Conservation (phyloP, 179 eudicot genomes). For the Gypsophila paniculata region DNA sequence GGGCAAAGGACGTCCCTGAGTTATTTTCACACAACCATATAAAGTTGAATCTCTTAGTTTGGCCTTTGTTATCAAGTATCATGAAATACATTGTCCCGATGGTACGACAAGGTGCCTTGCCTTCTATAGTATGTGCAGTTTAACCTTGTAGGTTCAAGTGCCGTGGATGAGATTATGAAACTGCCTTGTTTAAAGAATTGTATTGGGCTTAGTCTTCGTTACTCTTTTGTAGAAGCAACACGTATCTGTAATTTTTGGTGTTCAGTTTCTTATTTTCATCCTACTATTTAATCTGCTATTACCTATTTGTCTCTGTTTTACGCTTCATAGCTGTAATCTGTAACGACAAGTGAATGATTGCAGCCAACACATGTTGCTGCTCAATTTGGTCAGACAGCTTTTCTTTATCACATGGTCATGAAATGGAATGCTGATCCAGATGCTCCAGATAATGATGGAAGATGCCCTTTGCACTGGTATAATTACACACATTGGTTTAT, state of each 20-base stretch:
- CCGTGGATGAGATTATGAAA: neutral
- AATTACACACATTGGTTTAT: neutral
- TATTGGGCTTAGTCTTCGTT: neutral
- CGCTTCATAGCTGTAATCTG: neutral
- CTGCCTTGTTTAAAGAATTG: too few relatives aligned
- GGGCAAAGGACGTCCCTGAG: too few relatives aligned
- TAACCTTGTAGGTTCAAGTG: too few relatives aligned
- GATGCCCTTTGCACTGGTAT: conserved; percentile 98
- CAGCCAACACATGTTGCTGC: conserved; percentile 98
- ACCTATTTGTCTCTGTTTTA: conserved; percentile 12
- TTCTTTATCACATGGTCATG: conserved; percentile 73
- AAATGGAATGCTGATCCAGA: conserved; percentile 99
- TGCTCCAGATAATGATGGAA: conserved; percentile 93
- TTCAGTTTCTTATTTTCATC: neutral
- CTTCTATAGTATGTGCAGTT: too few relatives aligned
- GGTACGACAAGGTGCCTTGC: too few relatives aligned
- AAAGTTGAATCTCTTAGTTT: too few relatives aligned
- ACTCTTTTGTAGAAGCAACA: neutral
- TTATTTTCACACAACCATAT: too few relatives aligned
- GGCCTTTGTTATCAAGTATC: too few relatives aligned
- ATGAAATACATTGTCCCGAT: too few relatives aligned
- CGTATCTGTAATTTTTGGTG: neutral
- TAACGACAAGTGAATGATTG: conserved; percentile 25
- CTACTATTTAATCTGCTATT: neutral
- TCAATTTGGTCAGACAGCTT: conserved; percentile 97